Percentiles rank a stretch among this genome's conserved stretches.
These are phyloP conservation scores for Canavalia ensiformis DNA, from an alignment of 306 rosid genomes.

Conservation along the genomic window DNA sequence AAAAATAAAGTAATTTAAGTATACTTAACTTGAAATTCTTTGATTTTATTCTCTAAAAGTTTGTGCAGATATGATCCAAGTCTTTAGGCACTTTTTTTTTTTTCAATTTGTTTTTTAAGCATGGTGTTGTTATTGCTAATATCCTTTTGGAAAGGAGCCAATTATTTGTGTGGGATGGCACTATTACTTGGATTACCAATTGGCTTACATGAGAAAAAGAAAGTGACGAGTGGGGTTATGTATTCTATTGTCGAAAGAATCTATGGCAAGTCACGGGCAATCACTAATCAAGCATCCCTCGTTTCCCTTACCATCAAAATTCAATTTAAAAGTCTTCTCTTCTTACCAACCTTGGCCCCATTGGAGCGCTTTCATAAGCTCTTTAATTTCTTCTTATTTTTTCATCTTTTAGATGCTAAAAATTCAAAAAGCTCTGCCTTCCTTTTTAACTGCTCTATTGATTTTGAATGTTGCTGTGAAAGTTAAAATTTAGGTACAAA, in stretches of 20 bases:
- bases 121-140: neutral
- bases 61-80: too few relatives aligned
- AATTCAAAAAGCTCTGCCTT: too few relatives aligned
- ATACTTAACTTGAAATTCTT: too few relatives aligned
- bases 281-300: constrained; percentile 13
- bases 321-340: constrained; percentile 22
- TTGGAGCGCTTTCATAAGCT: constrained; percentile 24
- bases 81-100: too few relatives aligned
- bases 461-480: neutral
- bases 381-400: neutral
- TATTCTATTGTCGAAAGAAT: constrained; percentile 47
- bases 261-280: constrained; percentile 49
- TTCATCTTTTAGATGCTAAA: too few relatives aligned
- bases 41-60: too few relatives aligned
- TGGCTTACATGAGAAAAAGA: constrained; percentile 30
- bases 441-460: neutral
- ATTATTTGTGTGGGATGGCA: constrained; percentile 1
- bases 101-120: too few relatives aligned
- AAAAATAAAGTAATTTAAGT: too few relatives aligned
- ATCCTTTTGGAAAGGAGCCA: neutral
- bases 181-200: constrained; percentile 17
- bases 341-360: constrained; percentile 37
- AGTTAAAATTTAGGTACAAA: too few relatives aligned
- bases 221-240: constrained; percentile 40
- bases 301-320: constrained; percentile 40